These are phyloP conservation scores for Rhizopogon rudus DNA, from an alignment of 768 basidiomycete genomes.

Conservation along the genomic window DNA sequence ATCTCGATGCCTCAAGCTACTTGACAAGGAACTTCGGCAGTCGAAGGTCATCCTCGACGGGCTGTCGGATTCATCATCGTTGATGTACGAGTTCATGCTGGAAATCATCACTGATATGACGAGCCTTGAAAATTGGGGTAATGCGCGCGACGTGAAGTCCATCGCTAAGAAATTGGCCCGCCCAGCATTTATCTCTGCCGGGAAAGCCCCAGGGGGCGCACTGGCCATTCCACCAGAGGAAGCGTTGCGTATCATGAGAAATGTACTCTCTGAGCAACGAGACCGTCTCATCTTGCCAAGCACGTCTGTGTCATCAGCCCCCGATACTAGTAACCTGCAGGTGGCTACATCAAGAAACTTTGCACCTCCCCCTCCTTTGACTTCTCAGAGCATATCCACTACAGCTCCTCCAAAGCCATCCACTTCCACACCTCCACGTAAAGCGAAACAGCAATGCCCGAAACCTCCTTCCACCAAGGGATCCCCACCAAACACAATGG, in stretches of 20 bases:
- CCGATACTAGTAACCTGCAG: conserved; percentile 1
- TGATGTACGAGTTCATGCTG: conserved; percentile 31
- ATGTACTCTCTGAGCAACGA: conserved; percentile 21
- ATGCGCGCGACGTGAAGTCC: conserved; percentile 59
- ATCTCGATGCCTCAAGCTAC: conserved; percentile 43
- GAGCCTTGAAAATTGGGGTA: conserved; percentile 55
- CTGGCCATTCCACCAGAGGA: conserved; percentile 20
- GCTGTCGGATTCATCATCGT: conserved; percentile 27
- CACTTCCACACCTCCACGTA: conserved; percentile 5
- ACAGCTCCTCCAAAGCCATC: conserved; percentile 8
- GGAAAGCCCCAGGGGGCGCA: conserved; percentile 10
- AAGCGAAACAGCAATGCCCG: neutral
- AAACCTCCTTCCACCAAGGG: neutral
- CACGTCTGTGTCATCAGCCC: conserved; percentile 5
- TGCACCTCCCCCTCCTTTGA: conserved; percentile 18
- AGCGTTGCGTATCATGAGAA: conserved; percentile 21
- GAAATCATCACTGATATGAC: conserved; percentile 36
- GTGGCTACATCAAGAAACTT: conserved; percentile 14
- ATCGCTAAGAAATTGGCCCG: conserved; percentile 45
- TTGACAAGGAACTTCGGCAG: conserved; percentile 43
- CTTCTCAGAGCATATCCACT: conserved; percentile 14
- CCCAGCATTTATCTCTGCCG: conserved; percentile 29
- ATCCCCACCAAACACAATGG: neutral
- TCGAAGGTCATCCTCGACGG: conserved; percentile 32
- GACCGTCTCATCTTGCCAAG: conserved; percentile 18